Evolutionary conservation across 1,284 basidiomycete species (phyloP), one percentile per base, ranked within the genome.

Genomic region (Malassezia slooffiae): DNA sequence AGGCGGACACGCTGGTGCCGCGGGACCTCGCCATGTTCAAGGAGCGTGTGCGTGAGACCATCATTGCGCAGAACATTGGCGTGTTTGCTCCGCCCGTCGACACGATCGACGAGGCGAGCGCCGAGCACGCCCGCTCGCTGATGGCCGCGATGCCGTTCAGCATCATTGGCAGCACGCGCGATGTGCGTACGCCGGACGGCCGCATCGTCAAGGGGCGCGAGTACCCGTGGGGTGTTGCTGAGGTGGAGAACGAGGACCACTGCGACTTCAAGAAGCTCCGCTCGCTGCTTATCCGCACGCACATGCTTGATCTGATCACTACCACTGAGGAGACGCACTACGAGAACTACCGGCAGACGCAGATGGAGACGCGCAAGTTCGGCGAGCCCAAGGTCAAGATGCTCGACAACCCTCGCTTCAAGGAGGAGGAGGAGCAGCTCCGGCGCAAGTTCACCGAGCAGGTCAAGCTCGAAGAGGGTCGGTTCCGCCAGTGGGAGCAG

Each of bases 351-450:
- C 80, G 91, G 49, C 87, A 95, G 69, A 79, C 87, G 55, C 93
- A 97, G 75, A 96, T 99, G 93, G 93, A 99, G 77, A 96, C 91
- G 15, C 82, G 93, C 74, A 97, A 97, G 75, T 93, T 90, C 59
- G 91, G 91, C 58, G 93, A 97, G 73, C 82, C 89, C 59, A 96
- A 96, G 76, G 87, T 93, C 62, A 91, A 89, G 79, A 96, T 95
- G 76, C 77, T 90, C 57, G 91, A 97, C 74, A 99, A 97, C 74
- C 93, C 93, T 63, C 96, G 96, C 74, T 99, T 93, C 81, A 91
- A 91, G 76, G 93, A 97, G 72, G 91, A 99, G 73, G 91, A 99
- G 71, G 91, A 99, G 73, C 77, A 81, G 38, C 79, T 97, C 54
- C 77, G 91, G 65, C 95, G 91, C 77, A 80, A 89, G 52, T 99